Evolutionary conservation across 345 rosid genomes (phyloP).

Genomic region (Eucalyptus erythrocorys): DNA sequence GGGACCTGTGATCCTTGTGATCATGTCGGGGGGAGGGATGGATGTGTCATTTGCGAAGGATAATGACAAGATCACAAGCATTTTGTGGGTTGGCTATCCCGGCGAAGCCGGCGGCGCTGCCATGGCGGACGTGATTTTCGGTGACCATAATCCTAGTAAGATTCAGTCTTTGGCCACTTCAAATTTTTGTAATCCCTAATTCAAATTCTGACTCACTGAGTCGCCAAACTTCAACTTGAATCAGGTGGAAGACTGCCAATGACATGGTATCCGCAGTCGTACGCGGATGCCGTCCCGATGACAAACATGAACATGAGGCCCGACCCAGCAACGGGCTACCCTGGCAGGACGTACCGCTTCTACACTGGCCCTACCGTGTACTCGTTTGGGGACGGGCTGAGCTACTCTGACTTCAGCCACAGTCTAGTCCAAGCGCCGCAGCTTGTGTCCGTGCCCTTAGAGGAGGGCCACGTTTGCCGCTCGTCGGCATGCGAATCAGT

Average conservation of each 20-base stretch:
- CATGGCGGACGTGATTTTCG: constrained; percentile 74
- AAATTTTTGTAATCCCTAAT: neutral
- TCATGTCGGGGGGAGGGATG: constrained; percentile 94
- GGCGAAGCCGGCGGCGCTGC: constrained; percentile 94
- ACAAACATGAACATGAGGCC: constrained; percentile 97
- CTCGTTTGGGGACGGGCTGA: constrained; percentile 79
- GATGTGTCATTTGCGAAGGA: constrained; percentile 66
- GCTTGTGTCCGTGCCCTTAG: constrained; percentile 28
- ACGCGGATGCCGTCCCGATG: constrained; percentile 70
- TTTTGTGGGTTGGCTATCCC: constrained; percentile 93
- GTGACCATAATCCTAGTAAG: constrained; percentile 77
- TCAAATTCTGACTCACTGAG: neutral
- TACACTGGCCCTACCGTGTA: constrained; percentile 83
- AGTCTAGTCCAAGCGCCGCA: constrained; percentile 43
- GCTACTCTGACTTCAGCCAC: constrained; percentile 45
- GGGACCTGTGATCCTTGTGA: constrained; percentile 83
- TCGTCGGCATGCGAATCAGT: constrained; percentile 53
- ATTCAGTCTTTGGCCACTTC: neutral
- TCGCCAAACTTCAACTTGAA: neutral
- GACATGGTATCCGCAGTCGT: constrained; percentile 95
- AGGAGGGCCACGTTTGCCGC: constrained; percentile 37
- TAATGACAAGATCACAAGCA: constrained; percentile 48
- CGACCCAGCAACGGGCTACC: constrained; percentile 57
- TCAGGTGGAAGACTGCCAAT: constrained; percentile 84
- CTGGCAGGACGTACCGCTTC: constrained; percentile 82